A percentile compares a stretch with the other conserved stretches of the same genome.
Evolutionary conservation across 75 land plant species (phyloP).

Genomic region (Larix kaempferi): DNA sequence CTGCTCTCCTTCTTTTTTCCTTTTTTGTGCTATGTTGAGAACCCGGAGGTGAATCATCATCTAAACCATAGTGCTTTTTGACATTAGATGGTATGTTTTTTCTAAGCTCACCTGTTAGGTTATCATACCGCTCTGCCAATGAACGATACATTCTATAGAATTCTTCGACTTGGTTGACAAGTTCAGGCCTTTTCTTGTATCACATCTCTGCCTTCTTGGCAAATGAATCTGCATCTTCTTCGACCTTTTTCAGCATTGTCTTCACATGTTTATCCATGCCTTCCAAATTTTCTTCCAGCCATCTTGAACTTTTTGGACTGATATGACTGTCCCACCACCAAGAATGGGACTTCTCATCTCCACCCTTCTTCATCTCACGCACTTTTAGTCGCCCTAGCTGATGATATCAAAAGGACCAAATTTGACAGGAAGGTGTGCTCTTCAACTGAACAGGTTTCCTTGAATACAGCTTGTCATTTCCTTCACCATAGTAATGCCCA

Average conservation of each 20-base stretch:
- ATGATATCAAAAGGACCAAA: too few species aligned
- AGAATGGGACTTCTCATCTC: constrained; percentile 41
- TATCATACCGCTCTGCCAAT: constrained; percentile 75
- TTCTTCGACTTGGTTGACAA: constrained; percentile 55
- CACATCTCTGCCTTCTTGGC: constrained; percentile 83
- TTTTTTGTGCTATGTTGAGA: background rate
- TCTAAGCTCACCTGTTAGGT: constrained; percentile 58
- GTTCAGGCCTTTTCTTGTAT: constrained; percentile 68
- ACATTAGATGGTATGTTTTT: constrained; percentile 13
- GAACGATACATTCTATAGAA: constrained; percentile 70
- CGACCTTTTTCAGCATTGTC: constrained; percentile 65
- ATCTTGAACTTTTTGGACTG: constrained; percentile 69
- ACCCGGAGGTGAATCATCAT: constrained; percentile 6
- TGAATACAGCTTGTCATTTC: constrained; percentile 15
- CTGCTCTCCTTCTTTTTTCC: constrained; percentile 20
- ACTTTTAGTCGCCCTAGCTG: too few species aligned
- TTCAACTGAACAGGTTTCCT: constrained; percentile 23
- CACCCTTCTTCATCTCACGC: too few species aligned
- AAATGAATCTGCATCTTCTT: constrained; percentile 85
- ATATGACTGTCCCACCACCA: constrained; percentile 93
- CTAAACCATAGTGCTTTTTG: constrained; percentile 7
- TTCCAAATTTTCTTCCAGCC: constrained; percentile 73
- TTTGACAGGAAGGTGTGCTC: too few species aligned
- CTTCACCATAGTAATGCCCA: constrained; percentile 1
- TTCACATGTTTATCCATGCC: constrained; percentile 66